Base-by-base conservation (phyloP, 768 basidiomycete species). In the Austroboletus eburneus region DNA sequence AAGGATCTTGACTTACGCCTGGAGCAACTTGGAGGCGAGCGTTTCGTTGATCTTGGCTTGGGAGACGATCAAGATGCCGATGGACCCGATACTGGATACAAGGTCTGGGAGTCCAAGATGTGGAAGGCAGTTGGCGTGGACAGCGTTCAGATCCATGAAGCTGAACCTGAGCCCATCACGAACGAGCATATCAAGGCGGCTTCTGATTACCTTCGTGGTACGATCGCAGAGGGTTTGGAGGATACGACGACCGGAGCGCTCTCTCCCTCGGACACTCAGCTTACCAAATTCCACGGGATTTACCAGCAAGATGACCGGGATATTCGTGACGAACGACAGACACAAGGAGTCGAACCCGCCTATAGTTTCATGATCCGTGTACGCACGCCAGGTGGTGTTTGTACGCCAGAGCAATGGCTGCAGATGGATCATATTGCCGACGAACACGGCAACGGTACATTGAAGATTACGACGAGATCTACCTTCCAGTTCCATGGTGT, bases 401-500 rank as follows among this genome's bases (percentile, higher is more conserved):
- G 96, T 65, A 77, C 73, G 22, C 86, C 95, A 3, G 70, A 80
- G 30, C 96, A 99, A 69, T 98, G 96, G 96, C 72, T 94, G 42
- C 80, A 85, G 55, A 91, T 99, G 83, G 91, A 97, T 69, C 85
- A 86, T 57, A 97, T 99, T 57, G 81, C 96, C 44, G 96, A 98
- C 63, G 90, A 92, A 65, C 91, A 93, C 65, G 96, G 92, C 6
- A 87, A 81, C 50, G 83, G 87, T 38, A 91, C 94, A 5, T 87
- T 98, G 72, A 99, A 99, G 75, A 84, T 99, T 55, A 99, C 96
- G 39, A 99, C 96, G 27, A 78, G 96, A 51, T 83, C 92, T 66
- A 99, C 96, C 9, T 99, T 98, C 85, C 96, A 99, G 70, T 98
- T 96, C 78, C 96, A 99, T 67, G 96, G 96, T 46, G 90, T 99